These are phyloP conservation scores for Trichoderma sp. DNA, from an alignment of 2,329 filamentous ascomycete species.

Conservation along the genomic window DNA sequence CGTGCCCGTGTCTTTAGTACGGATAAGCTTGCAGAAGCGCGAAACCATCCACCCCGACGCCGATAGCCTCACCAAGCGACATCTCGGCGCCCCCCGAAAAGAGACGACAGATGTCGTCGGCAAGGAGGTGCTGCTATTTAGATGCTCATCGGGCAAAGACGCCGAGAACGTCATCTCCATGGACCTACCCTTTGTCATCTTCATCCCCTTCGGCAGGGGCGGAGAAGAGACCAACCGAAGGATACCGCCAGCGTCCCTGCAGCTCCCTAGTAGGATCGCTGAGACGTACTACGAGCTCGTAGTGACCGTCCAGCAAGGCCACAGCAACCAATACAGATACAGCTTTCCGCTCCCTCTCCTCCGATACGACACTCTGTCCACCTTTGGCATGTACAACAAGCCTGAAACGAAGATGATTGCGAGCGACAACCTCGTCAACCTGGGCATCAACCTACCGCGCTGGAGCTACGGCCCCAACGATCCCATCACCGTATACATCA, in stretches of 20 bases:
- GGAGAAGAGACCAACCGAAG: slow-evolving; percentile 86
- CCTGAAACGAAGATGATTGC: slow-evolving; percentile 84
- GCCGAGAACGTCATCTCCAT: slow-evolving; percentile 88
- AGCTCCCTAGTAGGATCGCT: slow-evolving; percentile 86
- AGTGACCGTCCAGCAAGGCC: slow-evolving; percentile 90
- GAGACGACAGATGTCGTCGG: slow-evolving; percentile 91
- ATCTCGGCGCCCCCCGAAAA: slow-evolving; percentile 83
- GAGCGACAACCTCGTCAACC: slow-evolving; percentile 84
- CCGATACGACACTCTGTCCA: slow-evolving; percentile 93
- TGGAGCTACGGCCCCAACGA: slow-evolving; percentile 97
- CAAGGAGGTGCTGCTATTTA: slow-evolving; percentile 89
- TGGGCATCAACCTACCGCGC: slow-evolving; percentile 86
- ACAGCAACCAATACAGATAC: slow-evolving; percentile 83
- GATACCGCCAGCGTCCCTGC: slow-evolving; percentile 87
- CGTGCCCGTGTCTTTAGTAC: slow-evolving; percentile 86
- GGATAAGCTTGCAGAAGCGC: slow-evolving; percentile 87
- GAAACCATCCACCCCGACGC: slow-evolving; percentile 96
- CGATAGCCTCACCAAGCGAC: slow-evolving; percentile 89
- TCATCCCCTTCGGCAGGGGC: slow-evolving; percentile 90
- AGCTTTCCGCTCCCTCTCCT: slow-evolving; percentile 86
- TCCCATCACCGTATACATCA: slow-evolving; percentile 94
- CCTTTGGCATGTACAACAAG: slow-evolving; percentile 99
- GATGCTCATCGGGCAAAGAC: slow-evolving; percentile 79
- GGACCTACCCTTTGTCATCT: slow-evolving; percentile 96
- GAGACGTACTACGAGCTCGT: slow-evolving; percentile 97